Conservation (phyloP, 2,329 filamentous ascomycete genomes). For the Exutisphaerella laricina region DNA sequence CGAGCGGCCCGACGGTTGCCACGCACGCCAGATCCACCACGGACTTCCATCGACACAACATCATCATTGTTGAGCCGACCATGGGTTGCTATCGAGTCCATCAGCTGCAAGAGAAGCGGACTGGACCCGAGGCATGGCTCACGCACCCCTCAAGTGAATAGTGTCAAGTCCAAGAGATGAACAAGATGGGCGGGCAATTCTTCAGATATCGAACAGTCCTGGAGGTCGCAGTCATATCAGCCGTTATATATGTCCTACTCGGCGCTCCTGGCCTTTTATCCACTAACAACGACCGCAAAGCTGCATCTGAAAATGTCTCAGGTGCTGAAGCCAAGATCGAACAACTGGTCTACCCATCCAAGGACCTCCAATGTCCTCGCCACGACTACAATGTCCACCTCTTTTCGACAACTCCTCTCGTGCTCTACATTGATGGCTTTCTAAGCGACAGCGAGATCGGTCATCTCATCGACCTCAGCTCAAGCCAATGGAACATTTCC, state of each 20-base stretch:
- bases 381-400: conserved; percentile 44
- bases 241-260: conserved; percentile 31
- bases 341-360: conserved; percentile 39
- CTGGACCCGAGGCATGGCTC: too few relatives aligned
- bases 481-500: conserved; percentile 48
- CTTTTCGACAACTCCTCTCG: conserved; percentile 49
- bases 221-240: conserved; percentile 30
- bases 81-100: too few relatives aligned
- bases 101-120: too few relatives aligned
- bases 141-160: too few relatives aligned
- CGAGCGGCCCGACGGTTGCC: too few relatives aligned
- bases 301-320: conserved; percentile 8
- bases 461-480: conserved; percentile 38
- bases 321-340: conserved; percentile 29
- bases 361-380: conserved; percentile 34
- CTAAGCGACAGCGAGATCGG: conserved; percentile 15
- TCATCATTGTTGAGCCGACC: too few relatives aligned
- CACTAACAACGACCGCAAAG: conserved; percentile 1
- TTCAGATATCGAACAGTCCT: conserved; percentile 29
- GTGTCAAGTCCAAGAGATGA: too few relatives aligned
- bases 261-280: conserved; percentile 26
- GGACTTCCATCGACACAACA: too few relatives aligned
- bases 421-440: conserved; percentile 49
- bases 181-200: too few relatives aligned
- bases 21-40: too few relatives aligned